A percentile compares a stretch with the other conserved stretches of the same genome.
These are phyloP conservation scores for Torulaspora indica DNA, from an alignment of 805 yeast species.

Conservation along the genomic window DNA sequence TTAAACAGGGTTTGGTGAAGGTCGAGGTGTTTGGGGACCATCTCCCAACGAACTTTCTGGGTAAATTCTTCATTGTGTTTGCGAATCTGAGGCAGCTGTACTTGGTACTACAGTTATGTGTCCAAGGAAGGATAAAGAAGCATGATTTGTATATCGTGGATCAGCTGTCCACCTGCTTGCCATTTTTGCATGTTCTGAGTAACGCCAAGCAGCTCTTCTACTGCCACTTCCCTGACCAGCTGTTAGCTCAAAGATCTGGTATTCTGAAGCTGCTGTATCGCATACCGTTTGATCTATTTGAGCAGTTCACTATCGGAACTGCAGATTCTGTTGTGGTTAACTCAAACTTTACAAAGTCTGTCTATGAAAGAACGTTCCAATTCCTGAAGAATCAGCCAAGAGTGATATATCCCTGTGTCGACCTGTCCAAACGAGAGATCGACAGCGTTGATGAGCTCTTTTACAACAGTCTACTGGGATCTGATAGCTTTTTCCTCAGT, in stretches of 20 bases:
- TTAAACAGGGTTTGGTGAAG: constrained; percentile 50
- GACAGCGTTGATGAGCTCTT: constrained; percentile 17
- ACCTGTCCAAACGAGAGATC: constrained; percentile 34
- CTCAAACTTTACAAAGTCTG: constrained; percentile 70
- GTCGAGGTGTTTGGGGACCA: constrained; percentile 79
- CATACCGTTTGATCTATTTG: constrained; percentile 76
- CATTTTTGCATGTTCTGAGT: constrained; percentile 51
- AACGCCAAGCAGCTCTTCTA: constrained; percentile 62
- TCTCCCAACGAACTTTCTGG: constrained; percentile 64
- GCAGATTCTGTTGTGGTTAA: constrained; percentile 85
- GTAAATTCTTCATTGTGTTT: constrained; percentile 70
- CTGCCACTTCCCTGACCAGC: constrained; percentile 94
- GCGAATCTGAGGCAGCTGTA: constrained; percentile 81
- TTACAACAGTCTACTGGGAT: constrained; percentile 15
- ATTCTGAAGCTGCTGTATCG: constrained; percentile 62
- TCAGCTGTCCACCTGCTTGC: constrained; percentile 77
- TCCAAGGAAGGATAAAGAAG: constrained; percentile 42
- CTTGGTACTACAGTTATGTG: constrained; percentile 46
- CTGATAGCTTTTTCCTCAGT: constrained; percentile 51
- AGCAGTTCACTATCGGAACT: constrained; percentile 69
- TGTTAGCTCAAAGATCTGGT: constrained; percentile 57
- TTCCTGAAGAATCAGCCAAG: constrained; percentile 31
- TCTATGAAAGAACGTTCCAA: constrained; percentile 63
- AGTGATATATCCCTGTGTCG: constrained; percentile 61
- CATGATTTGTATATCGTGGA: constrained; percentile 81